A percentile compares a stretch with the other conserved stretches of the same genome.
These are phyloP conservation scores for Calonectria hongkongensis DNA, from an alignment of 2,329 filamentous ascomycete genomes.

Conservation along the genomic window DNA sequence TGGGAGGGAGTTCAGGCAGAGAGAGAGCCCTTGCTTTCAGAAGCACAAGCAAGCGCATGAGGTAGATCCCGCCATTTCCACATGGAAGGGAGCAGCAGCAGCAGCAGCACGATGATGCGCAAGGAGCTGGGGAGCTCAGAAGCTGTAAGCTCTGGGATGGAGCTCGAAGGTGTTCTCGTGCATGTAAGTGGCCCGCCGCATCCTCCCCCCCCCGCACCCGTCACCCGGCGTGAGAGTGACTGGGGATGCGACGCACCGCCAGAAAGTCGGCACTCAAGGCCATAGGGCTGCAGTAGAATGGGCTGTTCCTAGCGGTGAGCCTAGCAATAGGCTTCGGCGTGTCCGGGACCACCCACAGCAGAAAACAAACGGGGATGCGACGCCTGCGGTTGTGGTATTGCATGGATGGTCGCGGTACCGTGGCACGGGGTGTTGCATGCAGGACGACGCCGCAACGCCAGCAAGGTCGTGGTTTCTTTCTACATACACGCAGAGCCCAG, in stretches of 20 bases:
- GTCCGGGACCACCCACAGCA: conserved; percentile 46
- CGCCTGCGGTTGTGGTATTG: conserved; percentile 36
- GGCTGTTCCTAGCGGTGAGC: conserved; percentile 52
- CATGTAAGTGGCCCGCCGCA: conserved; percentile 10
- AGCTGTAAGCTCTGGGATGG: conserved; percentile 17
- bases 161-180: conserved; percentile 17
- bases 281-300: conserved; percentile 54
- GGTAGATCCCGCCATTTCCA: conserved; percentile 38
- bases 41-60: conserved; percentile 31
- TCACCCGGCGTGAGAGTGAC: conserved; percentile 25
- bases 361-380: conserved; percentile 16
- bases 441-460: conserved; percentile 30
- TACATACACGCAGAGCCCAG: too few relatives aligned
- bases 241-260: conserved; percentile 32
- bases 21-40: not conserved
- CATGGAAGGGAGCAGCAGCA: conserved; percentile 1
- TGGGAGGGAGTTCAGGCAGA: not conserved
- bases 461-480: not conserved
- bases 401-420: conserved; percentile 31
- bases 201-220: not conserved
- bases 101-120: not conserved
- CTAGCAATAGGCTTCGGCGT: conserved; percentile 51
- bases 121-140: not conserved
- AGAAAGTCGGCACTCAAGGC: conserved; percentile 41
- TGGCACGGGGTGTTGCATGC: conserved; percentile 34